These are phyloP conservation scores for Medicago arabica DNA, from an alignment of 306 rosid genomes.

Conservation along the genomic window DNA sequence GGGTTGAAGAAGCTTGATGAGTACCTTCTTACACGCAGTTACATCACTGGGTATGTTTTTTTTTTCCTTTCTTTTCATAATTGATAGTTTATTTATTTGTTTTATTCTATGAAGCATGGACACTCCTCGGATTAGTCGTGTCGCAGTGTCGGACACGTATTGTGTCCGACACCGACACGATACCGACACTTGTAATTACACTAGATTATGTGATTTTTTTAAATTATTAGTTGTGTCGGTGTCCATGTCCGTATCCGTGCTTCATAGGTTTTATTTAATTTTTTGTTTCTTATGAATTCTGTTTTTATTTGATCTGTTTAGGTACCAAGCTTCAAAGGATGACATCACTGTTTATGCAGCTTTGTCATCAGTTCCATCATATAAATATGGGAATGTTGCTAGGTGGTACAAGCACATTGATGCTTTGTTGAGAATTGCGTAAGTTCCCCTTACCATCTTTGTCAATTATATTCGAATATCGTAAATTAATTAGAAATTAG, in stretches of 20 bases:
- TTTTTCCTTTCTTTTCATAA: neutral
- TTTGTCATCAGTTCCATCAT: slow-evolving; percentile 59
- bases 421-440: slow-evolving; percentile 87
- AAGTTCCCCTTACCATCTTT: slow-evolving; percentile 41
- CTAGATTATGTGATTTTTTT: no score
- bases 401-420: slow-evolving; percentile 88
- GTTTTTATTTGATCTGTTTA: slow-evolving; percentile 21
- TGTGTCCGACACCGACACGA: no score
- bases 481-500: no score
- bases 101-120: no score
- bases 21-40: slow-evolving; percentile 86
- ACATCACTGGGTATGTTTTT: slow-evolving; percentile 69
- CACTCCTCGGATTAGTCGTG: no score
- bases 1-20: slow-evolving; percentile 87
- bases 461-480: no score
- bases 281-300: neutral
- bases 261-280: no score
- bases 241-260: no score
- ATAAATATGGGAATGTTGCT: slow-evolving; percentile 67
- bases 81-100: neutral
- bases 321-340: slow-evolving; percentile 90
- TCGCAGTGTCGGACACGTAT: no score
- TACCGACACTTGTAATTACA: no score
- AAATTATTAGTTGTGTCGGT: no score
- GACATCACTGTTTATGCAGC: slow-evolving; percentile 75